phyloP scores from a whole-genome alignment of 2,329 filamentous ascomycete species.

The Colletotrichum shisoi region DNA sequence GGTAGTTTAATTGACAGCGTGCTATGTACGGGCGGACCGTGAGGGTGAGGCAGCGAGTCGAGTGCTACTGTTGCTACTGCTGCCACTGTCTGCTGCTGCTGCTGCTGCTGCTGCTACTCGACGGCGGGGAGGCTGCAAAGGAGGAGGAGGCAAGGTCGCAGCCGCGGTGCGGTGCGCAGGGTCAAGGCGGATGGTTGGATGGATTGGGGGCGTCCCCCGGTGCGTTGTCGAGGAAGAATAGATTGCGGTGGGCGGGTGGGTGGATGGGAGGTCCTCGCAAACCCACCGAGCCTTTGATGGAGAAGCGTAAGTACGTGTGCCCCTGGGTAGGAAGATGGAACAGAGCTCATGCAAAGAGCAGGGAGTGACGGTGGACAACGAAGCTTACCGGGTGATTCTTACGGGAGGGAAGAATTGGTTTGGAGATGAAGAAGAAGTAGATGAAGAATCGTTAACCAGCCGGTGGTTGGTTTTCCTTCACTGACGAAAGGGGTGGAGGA shows the following conservation, averaged over 20 bases:
- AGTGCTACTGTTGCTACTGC: slow-evolving; percentile 7
- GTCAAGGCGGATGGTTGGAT: slow-evolving; percentile 37
- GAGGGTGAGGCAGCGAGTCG: slow-evolving; percentile 11
- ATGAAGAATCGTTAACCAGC: not conserved
- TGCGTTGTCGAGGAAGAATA: slow-evolving; percentile 31
- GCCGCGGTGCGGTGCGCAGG: slow-evolving; percentile 33
- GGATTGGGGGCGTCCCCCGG: slow-evolving; percentile 27
- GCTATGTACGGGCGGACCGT: slow-evolving; percentile 12
- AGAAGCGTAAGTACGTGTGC: slow-evolving; percentile 19
- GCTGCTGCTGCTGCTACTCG: not conserved
- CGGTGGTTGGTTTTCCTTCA: slow-evolving; percentile 8
- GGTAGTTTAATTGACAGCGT: slow-evolving; percentile 30
- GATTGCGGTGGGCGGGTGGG: slow-evolving; percentile 37
- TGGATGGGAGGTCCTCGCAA: slow-evolving; percentile 20
- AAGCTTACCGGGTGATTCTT: not conserved
- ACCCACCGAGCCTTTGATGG: slow-evolving; percentile 30
- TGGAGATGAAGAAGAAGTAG: no score
- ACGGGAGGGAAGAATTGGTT: not conserved
- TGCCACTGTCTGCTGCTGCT: not conserved
- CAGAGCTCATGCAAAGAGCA: not conserved
- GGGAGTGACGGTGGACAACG: not conserved
- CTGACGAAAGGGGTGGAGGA: slow-evolving; percentile 16
- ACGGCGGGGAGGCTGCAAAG: slow-evolving; percentile 29
- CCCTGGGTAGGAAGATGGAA: slow-evolving; percentile 25
- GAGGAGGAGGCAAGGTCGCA: slow-evolving; percentile 29